Base-by-base conservation (phyloP, 176 grass and related monocot species). In the Miscanthus lutarioriparius region DNA sequence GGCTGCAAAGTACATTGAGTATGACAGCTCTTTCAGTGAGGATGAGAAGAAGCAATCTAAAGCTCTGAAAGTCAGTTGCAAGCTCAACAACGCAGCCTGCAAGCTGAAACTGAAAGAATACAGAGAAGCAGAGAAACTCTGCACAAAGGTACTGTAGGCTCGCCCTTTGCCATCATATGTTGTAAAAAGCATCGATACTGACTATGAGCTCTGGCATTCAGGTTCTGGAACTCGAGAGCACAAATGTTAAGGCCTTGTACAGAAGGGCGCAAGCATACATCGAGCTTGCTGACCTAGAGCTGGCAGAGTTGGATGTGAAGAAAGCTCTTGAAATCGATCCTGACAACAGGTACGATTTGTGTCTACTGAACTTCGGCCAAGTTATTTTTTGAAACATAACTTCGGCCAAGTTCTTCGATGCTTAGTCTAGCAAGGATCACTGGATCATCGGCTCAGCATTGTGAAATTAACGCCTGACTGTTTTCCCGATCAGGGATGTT, bases 1-100 rank as follows among this genome's bases (percentile, higher is more conserved):
- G 95, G 95, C 88, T 39, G 87, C 82, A 6, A 97, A 97, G 37
- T 97, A 79, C 39, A 69, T 97, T 0, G 95, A 95, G 85, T 82
- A 86, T 76, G 95, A 97, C 39, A 97, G 71, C 51, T 91, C 95
- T 17, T 97, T 92, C 88, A 89, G 64, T 32, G 95, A 94, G 63
- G 92, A 97, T 22, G 95, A 97, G 75, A 94, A 97, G 82, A 92
- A 88, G 63, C 84, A 94, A 80, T 91, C 88, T 0, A 97, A 97
- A 73, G 56, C 73, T 32, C 71, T 97, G 3, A 97, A 97, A 83
- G 45, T 92, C 16, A 91, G 88, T 47, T 86, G 76, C 70, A 59
- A 59, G 22, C 22, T 59, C 54, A 59, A 59, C 54, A 59, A 59
- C 8, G 22, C 22, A 58, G 54, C 54, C 54, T 58, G 54, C 54